A percentile compares a stretch with the other conserved stretches of the same genome.
phyloP scores from a whole-genome alignment of 2,329 filamentous ascomycete genomes.

The Monosporascus ibericus region DNA sequence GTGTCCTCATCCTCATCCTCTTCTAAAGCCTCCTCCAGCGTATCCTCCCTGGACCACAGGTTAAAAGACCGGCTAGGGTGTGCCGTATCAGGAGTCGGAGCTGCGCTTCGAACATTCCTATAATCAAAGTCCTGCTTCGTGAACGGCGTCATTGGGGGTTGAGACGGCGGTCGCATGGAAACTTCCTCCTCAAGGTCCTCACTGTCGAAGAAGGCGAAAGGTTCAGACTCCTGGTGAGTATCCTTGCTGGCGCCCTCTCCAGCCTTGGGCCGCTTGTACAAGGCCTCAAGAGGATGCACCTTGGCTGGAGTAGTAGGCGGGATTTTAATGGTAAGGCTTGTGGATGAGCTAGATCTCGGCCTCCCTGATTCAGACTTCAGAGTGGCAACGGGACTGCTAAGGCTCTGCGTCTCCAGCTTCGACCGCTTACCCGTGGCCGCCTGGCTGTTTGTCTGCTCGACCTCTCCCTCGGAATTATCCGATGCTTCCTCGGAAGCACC shows the following conservation, averaged over 20 bases:
- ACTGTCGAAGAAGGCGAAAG: conserved; percentile 73
- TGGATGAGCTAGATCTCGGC: conserved; percentile 44
- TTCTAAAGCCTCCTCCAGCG: conserved; percentile 19
- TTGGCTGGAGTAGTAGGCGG: conserved; percentile 41
- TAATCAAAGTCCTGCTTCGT: conserved; percentile 72
- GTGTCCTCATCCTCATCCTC: conserved; percentile 28
- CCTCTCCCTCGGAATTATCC: conserved; percentile 18
- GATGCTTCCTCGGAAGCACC: conserved; percentile 16
- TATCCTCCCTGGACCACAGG: conserved; percentile 41
- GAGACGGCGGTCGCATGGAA: conserved; percentile 11
- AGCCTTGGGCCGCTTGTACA: conserved; percentile 71
- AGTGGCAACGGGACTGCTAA: conserved; percentile 13
- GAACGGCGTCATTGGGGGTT: conserved; percentile 73
- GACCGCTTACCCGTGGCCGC: conserved; percentile 10
- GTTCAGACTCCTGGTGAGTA: conserved; percentile 41
- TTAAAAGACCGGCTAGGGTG: conserved; percentile 61
- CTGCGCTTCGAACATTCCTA: conserved; percentile 75
- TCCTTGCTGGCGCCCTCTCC: conserved; percentile 29
- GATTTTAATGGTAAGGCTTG: conserved; percentile 50
- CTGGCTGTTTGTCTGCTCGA: conserved; percentile 6
- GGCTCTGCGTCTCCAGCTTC: conserved; percentile 11
- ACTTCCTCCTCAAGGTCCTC: conserved; percentile 37
- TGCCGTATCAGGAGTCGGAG: conserved; percentile 91
- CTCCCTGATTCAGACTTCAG: conserved; percentile 28
- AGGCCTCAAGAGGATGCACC: conserved; percentile 82